Percentiles rank a stretch among this genome's conserved stretches.
phyloP scores from a whole-genome alignment of 495 filamentous ascomycete genomes.

The Hypoxylon fragiforme region DNA sequence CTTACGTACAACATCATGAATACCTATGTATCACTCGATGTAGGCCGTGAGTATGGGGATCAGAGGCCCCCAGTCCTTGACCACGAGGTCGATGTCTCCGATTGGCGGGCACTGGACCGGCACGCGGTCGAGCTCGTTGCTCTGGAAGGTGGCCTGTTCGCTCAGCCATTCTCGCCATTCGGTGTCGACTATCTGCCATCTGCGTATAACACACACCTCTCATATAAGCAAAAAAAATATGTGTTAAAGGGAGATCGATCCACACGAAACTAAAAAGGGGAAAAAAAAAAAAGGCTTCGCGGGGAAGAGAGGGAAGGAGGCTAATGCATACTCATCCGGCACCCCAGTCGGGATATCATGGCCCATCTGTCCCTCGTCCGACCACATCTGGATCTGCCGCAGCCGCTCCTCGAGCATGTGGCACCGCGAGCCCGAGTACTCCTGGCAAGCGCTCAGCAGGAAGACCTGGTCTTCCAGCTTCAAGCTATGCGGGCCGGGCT shows the following conservation, averaged over 20 bases:
- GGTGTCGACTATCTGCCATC: slow-evolving; percentile 27
- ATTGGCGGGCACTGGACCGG: not conserved
- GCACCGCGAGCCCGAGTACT: slow-evolving; percentile 30
- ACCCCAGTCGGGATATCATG: slow-evolving; percentile 15
- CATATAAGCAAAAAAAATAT: too few relatives aligned
- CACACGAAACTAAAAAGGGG: too few relatives aligned
- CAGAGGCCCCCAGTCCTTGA: slow-evolving; percentile 21
- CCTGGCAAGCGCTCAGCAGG: slow-evolving; percentile 30
- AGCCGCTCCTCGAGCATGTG: slow-evolving; percentile 33
- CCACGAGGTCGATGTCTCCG: not conserved
- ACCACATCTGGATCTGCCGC: slow-evolving; percentile 28
- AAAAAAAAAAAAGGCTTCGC: too few relatives aligned
- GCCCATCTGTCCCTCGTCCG: slow-evolving; percentile 3
- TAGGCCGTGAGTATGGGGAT: slow-evolving; percentile 12
- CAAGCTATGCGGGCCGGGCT: not conserved
- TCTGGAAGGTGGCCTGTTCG: slow-evolving; percentile 17
- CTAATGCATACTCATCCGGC: slow-evolving; percentile 38
- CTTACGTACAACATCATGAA: too few relatives aligned
- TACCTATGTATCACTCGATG: not conserved
- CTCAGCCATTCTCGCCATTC: slow-evolving; percentile 36
- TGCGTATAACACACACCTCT: too few relatives aligned
- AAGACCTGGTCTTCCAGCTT: slow-evolving; percentile 10
- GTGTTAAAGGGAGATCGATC: too few relatives aligned
- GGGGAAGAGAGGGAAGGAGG: too few relatives aligned
- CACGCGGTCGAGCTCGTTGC: not conserved